Evolutionary conservation across 331 rosid species (phyloP).

Genomic region (Prunus yedoensis): DNA sequence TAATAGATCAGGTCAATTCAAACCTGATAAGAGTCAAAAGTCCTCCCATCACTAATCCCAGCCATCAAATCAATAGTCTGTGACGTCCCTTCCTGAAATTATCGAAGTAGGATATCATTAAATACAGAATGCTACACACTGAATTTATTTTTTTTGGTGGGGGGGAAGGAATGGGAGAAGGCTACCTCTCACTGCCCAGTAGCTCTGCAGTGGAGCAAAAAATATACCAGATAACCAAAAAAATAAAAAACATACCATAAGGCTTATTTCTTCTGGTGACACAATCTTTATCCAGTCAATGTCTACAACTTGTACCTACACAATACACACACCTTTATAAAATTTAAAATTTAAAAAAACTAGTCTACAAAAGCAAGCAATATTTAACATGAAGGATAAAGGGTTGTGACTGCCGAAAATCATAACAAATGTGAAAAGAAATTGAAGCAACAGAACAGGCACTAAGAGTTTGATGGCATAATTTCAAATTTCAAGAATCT

Average conservation of each 20-base stretch:
- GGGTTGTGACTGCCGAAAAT: neutral
- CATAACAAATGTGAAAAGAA: conserved; percentile 4
- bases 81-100: conserved; percentile 69
- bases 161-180: too few species aligned
- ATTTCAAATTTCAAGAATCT: neutral
- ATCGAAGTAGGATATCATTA: conserved; percentile 21
- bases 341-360: neutral
- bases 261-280: conserved; percentile 70
- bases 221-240: neutral
- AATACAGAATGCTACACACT: neutral
- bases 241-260: conserved; percentile 55
- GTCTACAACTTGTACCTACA: conserved; percentile 92
- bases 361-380: conserved; percentile 2
- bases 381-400: conserved; percentile 1
- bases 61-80: conserved; percentile 64
- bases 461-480: neutral
- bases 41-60: conserved; percentile 66
- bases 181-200: neutral
- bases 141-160: too few species aligned
- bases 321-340: conserved; percentile 20
- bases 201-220: neutral
- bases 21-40: conserved; percentile 86
- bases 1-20: conserved; percentile 21
- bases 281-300: conserved; percentile 79
- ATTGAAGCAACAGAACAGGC: neutral